Conservation (phyloP, 2,329 filamentous ascomycete species). For the Aspergillus amoenus region DNA sequence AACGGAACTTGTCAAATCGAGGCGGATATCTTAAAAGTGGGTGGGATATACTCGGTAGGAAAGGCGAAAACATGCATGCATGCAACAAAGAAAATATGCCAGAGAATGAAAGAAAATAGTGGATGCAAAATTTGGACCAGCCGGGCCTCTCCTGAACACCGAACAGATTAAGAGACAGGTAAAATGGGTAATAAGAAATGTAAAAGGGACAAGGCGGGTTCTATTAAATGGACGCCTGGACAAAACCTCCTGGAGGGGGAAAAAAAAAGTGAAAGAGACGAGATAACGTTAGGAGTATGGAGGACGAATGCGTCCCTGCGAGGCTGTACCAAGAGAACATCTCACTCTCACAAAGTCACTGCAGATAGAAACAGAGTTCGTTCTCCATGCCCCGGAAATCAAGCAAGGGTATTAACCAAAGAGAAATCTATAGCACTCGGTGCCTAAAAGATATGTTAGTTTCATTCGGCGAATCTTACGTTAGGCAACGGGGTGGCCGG, state of each 20-base stretch:
- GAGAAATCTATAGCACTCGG: slow-evolving; percentile 9
- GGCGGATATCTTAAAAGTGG: too few relatives aligned
- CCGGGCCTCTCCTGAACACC: background rate
- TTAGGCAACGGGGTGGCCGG: background rate
- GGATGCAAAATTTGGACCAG: background rate
- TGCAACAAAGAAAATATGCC: background rate
- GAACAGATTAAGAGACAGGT: background rate
- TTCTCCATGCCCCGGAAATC: background rate
- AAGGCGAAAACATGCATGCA: too few relatives aligned
- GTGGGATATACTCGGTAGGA: too few relatives aligned
- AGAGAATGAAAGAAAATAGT: background rate
- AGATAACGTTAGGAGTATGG: background rate
- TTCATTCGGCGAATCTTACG: background rate
- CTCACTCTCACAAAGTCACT: background rate
- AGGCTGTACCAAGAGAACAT: background rate
- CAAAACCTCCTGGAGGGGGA: background rate
- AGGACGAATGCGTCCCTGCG: background rate
- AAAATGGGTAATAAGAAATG: background rate
- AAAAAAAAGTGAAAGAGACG: background rate
- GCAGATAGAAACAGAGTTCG: background rate
- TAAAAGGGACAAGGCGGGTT: background rate
- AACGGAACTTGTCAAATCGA: background rate
- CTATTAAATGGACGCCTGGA: background rate
- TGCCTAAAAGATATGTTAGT: background rate
- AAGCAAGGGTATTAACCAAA: too few relatives aligned